Conservation (phyloP, 257 asterid genomes). For the Solanum gracilifrons region DNA sequence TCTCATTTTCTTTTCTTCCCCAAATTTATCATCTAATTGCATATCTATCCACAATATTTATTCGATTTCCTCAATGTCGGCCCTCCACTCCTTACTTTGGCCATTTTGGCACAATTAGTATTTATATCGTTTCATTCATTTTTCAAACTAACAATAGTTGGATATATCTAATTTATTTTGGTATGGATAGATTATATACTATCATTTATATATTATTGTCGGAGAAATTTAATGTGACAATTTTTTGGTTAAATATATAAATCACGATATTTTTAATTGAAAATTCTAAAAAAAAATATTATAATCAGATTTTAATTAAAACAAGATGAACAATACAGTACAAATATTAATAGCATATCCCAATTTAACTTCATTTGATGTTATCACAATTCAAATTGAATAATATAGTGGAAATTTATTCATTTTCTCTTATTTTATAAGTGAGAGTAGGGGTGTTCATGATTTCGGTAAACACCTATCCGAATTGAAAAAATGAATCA, state of each 20-base stretch:
- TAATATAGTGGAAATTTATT: not conserved
- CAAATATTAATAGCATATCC: not conserved
- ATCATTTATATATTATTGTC: no score
- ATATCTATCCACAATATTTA: not conserved
- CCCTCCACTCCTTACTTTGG: not conserved
- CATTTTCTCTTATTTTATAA: no score
- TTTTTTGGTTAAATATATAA: not conserved
- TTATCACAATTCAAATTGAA: not conserved
- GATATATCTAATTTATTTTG: no score
- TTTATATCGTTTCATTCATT: not conserved
- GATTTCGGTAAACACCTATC: fast-evolving
- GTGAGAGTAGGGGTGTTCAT: not conserved
- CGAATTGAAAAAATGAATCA: not conserved
- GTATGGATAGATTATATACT: not conserved
- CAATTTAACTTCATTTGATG: not conserved
- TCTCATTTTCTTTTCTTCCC: not conserved
- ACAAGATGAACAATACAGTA: not conserved
- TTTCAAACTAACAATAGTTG: not conserved
- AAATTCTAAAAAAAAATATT: not conserved
- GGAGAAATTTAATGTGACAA: not conserved
- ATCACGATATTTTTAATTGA: not conserved
- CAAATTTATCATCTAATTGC: not conserved
- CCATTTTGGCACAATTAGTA: not conserved
- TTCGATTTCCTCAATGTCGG: not conserved
- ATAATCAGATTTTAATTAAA: not conserved